phyloP scores from a whole-genome alignment of 208 protist genomes.

The Perkinsela sp. region DNA sequence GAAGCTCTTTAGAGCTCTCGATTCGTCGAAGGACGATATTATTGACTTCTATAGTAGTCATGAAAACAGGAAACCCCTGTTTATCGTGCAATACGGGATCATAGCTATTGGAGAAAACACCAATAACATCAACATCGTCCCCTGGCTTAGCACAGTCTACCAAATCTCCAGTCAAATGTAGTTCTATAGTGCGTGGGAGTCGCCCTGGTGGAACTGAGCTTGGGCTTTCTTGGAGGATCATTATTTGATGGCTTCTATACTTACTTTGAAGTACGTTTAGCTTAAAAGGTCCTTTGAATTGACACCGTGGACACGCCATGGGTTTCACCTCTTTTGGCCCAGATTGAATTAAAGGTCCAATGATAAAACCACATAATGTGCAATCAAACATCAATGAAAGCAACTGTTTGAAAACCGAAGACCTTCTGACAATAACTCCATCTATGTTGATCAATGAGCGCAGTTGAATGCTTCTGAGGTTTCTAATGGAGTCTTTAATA shows the following conservation, averaged over 20 bases:
- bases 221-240: conserved; percentile 91
- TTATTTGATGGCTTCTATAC: conserved; percentile 95
- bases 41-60: conserved; percentile 91
- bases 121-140: conserved; percentile 87
- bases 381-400: conserved; percentile 87
- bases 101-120: conserved; percentile 93
- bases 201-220: conserved; percentile 87
- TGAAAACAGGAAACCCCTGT: conserved; percentile 96
- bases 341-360: conserved; percentile 65
- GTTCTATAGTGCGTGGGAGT: conserved; percentile 87
- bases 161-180: conserved; percentile 87
- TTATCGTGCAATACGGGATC: conserved; percentile 82
- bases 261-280: conserved; percentile 85
- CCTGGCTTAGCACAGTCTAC: conserved; percentile 89
- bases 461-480: conserved; percentile 88
- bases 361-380: conserved; percentile 62
- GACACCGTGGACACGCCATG: conserved; percentile 58
- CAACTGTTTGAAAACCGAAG: conserved; percentile 89
- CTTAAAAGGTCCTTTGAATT: conserved; percentile 74
- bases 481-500: conserved; percentile 78
- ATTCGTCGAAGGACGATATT: conserved; percentile 67
- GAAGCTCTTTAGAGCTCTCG: conserved; percentile 45
- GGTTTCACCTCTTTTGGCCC: conserved; percentile 51
- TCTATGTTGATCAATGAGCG: conserved; percentile 84
- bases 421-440: conserved; percentile 92